Conservation (phyloP, 2,329 filamentous ascomycete species). For the Alternaria triticimaculans region DNA sequence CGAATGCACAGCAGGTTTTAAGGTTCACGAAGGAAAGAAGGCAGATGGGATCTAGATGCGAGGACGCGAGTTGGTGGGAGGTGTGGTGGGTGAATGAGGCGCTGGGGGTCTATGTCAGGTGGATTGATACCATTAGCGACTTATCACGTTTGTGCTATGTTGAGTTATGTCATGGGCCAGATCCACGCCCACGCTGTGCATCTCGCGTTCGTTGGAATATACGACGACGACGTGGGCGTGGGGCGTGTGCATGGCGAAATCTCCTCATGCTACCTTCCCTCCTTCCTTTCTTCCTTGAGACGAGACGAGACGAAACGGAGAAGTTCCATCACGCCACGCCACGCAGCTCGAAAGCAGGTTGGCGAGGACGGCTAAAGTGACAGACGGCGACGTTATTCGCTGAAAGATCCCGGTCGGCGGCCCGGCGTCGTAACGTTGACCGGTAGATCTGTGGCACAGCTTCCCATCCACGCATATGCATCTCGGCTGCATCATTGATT, state of each 20-base stretch:
- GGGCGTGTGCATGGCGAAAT: neutral
- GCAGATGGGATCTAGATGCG: neutral
- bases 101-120: neutral
- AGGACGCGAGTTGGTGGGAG: neutral
- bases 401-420: slow-evolving; percentile 10
- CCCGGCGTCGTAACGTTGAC: slow-evolving; percentile 9
- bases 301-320: neutral
- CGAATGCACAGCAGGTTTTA: neutral
- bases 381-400: slow-evolving; percentile 5
- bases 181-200: neutral
- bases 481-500: neutral
- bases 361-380: slow-evolving; percentile 9
- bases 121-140: neutral
- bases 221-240: neutral
- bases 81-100: neutral
- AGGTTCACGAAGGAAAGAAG: neutral
- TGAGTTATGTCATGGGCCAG: neutral
- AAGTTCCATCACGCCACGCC: neutral
- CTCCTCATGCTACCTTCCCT: neutral
- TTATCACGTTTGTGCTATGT: neutral
- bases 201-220: neutral
- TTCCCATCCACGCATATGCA: slow-evolving; percentile 4
- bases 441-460: slow-evolving; percentile 11
- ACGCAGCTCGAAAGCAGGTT: neutral
- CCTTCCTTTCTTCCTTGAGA: neutral